Conservation (phyloP, 1,139 yeast species). For the Debaryomycetaceae sp. region DNA sequence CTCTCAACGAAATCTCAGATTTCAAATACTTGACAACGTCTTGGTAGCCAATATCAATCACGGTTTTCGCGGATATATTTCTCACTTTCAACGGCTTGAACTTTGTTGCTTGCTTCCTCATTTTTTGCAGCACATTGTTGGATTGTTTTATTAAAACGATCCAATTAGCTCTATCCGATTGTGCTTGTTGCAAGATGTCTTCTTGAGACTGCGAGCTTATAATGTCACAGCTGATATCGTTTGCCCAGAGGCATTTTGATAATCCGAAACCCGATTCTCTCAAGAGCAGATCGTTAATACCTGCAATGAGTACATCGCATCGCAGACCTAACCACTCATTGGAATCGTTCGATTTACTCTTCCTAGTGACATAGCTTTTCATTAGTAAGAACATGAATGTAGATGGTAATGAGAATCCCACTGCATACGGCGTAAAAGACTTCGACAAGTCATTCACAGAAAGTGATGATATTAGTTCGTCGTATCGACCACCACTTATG, state of each 20-base stretch:
- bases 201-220: slow-evolving; percentile 55
- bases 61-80: slow-evolving; percentile 56
- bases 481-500: slow-evolving; percentile 94
- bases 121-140: slow-evolving; percentile 24
- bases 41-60: slow-evolving; percentile 65
- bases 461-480: slow-evolving; percentile 60
- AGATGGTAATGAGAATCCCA: slow-evolving; percentile 69
- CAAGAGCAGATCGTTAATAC: slow-evolving; percentile 52
- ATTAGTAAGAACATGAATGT: slow-evolving; percentile 41
- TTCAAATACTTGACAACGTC: slow-evolving; percentile 55
- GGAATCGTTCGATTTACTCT: slow-evolving; percentile 21
- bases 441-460: slow-evolving; percentile 38
- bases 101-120: slow-evolving; percentile 26
- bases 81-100: slow-evolving; percentile 75
- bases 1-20: slow-evolving; percentile 36
- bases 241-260: slow-evolving; percentile 64
- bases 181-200: slow-evolving; percentile 64
- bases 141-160: slow-evolving; percentile 68
- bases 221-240: slow-evolving; percentile 70
- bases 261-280: slow-evolving; percentile 62
- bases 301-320: slow-evolving; percentile 78
- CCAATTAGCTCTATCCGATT: slow-evolving; percentile 70
- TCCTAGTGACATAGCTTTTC: slow-evolving; percentile 28
- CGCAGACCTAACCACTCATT: slow-evolving; percentile 38
- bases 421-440: slow-evolving; percentile 51